These are phyloP conservation scores for Scutellaria baicalensis DNA, from an alignment of 257 asterid species.

Conservation along the genomic window DNA sequence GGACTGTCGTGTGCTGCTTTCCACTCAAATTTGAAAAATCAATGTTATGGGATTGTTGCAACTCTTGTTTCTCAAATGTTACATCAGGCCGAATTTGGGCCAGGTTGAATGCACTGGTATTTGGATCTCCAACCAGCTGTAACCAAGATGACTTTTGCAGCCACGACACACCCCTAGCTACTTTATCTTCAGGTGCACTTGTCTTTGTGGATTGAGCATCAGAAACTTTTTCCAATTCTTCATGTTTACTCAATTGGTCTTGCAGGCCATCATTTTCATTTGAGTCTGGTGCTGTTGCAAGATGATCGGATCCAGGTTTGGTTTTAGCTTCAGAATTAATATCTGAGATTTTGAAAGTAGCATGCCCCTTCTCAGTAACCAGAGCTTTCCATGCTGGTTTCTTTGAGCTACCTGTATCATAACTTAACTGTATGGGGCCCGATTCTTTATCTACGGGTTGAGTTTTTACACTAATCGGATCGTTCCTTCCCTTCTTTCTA, in stretches of 20 bases:
- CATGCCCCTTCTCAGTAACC: constrained; percentile 24
- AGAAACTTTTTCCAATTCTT: constrained; percentile 15
- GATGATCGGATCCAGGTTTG: constrained; percentile 16
- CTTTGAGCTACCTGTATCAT: constrained; percentile 17
- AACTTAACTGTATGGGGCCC: constrained; percentile 16
- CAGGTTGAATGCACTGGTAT: constrained; percentile 50
- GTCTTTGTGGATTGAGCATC: constrained; percentile 23
- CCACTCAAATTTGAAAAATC: constrained; percentile 10
- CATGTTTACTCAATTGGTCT: constrained; percentile 8
- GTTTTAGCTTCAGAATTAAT: constrained; percentile 27
- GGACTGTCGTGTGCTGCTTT: not conserved
- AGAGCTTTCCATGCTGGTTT: constrained; percentile 43
- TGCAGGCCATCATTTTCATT: constrained; percentile 13
- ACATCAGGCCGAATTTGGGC: constrained; percentile 49
- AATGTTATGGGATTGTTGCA: constrained; percentile 7
- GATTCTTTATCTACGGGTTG: constrained; percentile 14
- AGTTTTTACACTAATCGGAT: constrained; percentile 5
- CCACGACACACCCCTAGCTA: constrained; percentile 49
- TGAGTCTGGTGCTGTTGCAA: not conserved
- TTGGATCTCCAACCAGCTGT: constrained; percentile 48
- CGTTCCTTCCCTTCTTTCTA: constrained; percentile 20
- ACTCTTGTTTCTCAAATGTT: constrained; percentile 31
- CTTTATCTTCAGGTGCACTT: constrained; percentile 19
- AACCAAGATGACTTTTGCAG: constrained; percentile 63
- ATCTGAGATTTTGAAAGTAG: constrained; percentile 43